Base-by-base conservation (phyloP, 2,329 filamentous ascomycete genomes). In the Botrytis byssoidea region DNA sequence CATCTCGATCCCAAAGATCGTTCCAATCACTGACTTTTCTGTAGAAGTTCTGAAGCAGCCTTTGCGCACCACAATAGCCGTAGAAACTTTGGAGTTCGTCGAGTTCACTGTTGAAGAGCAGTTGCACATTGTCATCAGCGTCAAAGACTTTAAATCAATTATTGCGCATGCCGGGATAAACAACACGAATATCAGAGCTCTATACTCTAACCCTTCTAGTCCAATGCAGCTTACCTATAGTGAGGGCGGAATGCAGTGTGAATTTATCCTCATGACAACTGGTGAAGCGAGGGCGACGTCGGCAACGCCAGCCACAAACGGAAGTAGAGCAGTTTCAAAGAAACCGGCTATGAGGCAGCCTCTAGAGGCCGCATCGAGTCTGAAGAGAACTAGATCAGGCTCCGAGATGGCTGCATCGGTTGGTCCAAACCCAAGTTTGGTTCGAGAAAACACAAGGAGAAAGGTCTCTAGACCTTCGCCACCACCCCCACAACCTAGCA, bases 201-300 rank as follows among this genome's bases (percentile, higher is more conserved):
- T 86, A 71, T 95, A 94, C 82, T 94, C 93, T 2, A 84, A 88
- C 40, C 92, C 93, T 6, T 88, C 89, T 25, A 88, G 88, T 25
- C 93, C 93, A 1, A 87, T 95, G 80, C 91, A 93, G 78, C 86
- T 95, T 74, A 88, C 86, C 63, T 95, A 95, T 79, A 86, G 87
- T 37, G 87, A 88, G 60, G 90, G 91, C 74, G 92, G 90, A 48
- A 85, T 95, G 46, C 83, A 88, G 55, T 93, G 90, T 81, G 91
- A 95, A 76, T 95, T 94, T 78, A 91, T 94, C 61, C 86, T 95
- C 74, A 95, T 94, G 92, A 95, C 93, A 1, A 89, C 92, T 14
- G 93, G 92, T 22, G 92, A 94, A 77, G 85, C 75, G 25, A 79
- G 79, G 71, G 77, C 74, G 29, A 74, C 72, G 61, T 80, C 80